phyloP scores from a whole-genome alignment of 441 rosid genomes.

The Gossypium schwendimanii region DNA sequence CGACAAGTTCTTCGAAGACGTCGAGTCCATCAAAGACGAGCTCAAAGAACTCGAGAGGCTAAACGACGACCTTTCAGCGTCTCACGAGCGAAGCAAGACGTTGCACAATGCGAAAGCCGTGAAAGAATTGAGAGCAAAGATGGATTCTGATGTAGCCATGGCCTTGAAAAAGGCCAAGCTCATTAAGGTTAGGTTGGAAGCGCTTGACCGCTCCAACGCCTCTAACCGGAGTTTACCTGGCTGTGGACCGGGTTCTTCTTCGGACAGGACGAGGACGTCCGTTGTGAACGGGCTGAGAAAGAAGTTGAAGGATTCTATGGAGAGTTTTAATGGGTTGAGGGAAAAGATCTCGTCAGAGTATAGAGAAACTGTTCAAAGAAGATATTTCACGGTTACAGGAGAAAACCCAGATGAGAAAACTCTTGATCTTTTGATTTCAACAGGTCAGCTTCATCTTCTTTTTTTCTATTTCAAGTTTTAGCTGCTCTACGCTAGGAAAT shows the following conservation, averaged over 20 bases:
- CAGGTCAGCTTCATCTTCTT: slow-evolving; percentile 35
- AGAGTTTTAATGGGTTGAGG: slow-evolving; percentile 52
- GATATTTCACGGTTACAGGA: slow-evolving; percentile 80
- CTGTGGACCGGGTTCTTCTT: slow-evolving; percentile 75
- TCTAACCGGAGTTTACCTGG: slow-evolving; percentile 56
- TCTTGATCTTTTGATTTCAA: slow-evolving; percentile 72
- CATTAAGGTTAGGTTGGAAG: slow-evolving; percentile 67
- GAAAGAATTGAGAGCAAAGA: slow-evolving; percentile 49
- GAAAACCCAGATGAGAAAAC: slow-evolving; percentile 73
- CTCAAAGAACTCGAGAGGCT: slow-evolving; percentile 60
- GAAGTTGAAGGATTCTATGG: slow-evolving; percentile 75
- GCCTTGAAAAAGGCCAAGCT: slow-evolving; percentile 73
- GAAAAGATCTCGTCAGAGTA: slow-evolving; percentile 62
- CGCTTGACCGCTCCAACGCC: slow-evolving; percentile 72
- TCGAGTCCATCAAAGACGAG: slow-evolving; percentile 59
- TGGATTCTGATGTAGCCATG: slow-evolving; percentile 71
- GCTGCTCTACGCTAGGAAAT: not conserved
- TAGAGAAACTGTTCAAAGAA: slow-evolving; percentile 69
- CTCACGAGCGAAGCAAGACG: slow-evolving; percentile 79
- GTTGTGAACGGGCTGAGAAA: slow-evolving; percentile 81
- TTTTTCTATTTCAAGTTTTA: not conserved
- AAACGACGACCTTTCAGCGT: slow-evolving; percentile 41
- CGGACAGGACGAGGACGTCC: slow-evolving; percentile 72
- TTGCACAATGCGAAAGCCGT: slow-evolving; percentile 61
- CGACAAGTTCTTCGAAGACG: slow-evolving; percentile 65